Conservation (phyloP, 2,329 filamentous ascomycete genomes). For the Ilyonectria sp. region DNA sequence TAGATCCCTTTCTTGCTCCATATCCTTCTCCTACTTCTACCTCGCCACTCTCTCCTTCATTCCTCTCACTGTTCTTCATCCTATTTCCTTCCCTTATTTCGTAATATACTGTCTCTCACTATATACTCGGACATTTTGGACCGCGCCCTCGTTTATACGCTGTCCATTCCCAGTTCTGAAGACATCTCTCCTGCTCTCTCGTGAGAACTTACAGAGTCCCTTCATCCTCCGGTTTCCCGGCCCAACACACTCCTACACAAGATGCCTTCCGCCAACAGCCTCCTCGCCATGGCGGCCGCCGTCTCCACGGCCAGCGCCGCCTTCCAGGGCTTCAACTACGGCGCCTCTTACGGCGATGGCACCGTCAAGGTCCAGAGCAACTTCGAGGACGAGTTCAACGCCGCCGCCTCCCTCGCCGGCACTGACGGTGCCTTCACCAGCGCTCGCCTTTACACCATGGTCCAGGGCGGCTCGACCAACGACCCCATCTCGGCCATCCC, state of each 20-base stretch:
- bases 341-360: slow-evolving; percentile 73
- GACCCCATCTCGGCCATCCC: slow-evolving; percentile 81
- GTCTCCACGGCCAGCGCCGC: slow-evolving; percentile 55
- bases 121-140: slow-evolving; percentile 9
- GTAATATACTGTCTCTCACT: slow-evolving; percentile 17
- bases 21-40: slow-evolving; percentile 14
- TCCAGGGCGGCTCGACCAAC: slow-evolving; percentile 77
- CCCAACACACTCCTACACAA: slow-evolving; percentile 17
- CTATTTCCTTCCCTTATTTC: slow-evolving; percentile 2
- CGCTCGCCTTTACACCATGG: slow-evolving; percentile 83
- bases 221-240: slow-evolving; percentile 21
- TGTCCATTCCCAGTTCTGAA: slow-evolving; percentile 8
- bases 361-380: slow-evolving; percentile 73
- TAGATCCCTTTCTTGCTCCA: slow-evolving; percentile 18
- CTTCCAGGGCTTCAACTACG: slow-evolving; percentile 82
- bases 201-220: not conserved
- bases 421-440: slow-evolving; percentile 75
- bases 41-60: slow-evolving; percentile 22
- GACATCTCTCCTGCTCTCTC: not conserved
- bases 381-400: slow-evolving; percentile 80
- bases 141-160: slow-evolving; percentile 37
- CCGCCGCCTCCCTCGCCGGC: slow-evolving; percentile 74
- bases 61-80: slow-evolving; percentile 6
- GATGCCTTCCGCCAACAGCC: slow-evolving; percentile 52
- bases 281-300: slow-evolving; percentile 55